Percentiles rank a stretch among this genome's conserved stretches.
Conservation (phyloP, 139 green algal species). For the Chlamydomonas asymmetrica region DNA sequence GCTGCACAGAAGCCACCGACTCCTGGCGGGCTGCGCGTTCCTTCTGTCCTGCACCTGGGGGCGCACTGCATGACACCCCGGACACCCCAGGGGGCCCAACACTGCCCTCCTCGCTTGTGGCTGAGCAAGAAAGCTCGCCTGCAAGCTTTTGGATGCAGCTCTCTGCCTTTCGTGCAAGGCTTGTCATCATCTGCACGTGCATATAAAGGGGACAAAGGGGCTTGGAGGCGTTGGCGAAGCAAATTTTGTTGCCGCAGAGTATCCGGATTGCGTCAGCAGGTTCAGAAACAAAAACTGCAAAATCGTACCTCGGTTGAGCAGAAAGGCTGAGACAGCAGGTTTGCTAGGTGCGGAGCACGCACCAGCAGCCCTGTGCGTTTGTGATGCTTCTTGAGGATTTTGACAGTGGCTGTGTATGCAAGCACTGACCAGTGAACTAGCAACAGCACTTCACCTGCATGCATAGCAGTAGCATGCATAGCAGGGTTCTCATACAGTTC, state of each 20-base stretch:
- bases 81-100: neutral
- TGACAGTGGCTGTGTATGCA: conserved; percentile 77
- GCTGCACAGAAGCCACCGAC: too few relatives aligned
- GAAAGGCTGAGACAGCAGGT: conserved; percentile 80
- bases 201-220: too few relatives aligned
- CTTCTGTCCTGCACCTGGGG: too few relatives aligned
- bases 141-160: conserved; percentile 33
- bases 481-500: too few relatives aligned
- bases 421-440: conserved; percentile 82
- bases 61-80: neutral
- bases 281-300: too few relatives aligned
- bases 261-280: too few relatives aligned
- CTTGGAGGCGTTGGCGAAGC: neutral
- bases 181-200: conserved; percentile 47
- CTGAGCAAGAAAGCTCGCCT: conserved; percentile 8
- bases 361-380: conserved; percentile 77
- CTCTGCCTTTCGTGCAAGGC: conserved; percentile 57
- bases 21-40: too few relatives aligned
- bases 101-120: conserved; percentile 1
- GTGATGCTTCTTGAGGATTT: conserved; percentile 92
- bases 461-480: too few relatives aligned
- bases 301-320: conserved; percentile 76
- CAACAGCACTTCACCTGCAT: conserved; percentile 71
- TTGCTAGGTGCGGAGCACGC: conserved; percentile 59
- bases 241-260: neutral